Conservation (phyloP, 2,329 filamentous ascomycete species). For the Nigrograna mackinnonii region DNA sequence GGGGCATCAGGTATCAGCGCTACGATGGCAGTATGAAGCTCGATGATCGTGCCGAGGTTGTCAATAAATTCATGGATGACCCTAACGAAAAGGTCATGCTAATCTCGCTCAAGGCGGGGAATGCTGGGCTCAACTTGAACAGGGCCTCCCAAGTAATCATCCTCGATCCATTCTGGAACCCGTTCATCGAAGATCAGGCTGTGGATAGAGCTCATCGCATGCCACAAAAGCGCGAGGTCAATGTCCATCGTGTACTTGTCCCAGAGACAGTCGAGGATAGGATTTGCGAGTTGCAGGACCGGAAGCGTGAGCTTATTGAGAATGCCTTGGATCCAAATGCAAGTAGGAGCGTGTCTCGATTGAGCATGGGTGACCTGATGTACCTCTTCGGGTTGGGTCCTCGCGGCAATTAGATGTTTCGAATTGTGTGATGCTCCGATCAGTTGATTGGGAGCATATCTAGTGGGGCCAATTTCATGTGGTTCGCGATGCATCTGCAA, state of each 20-base stretch:
- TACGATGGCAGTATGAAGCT: slow-evolving; percentile 79
- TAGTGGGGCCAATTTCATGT: no score
- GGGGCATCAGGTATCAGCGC: slow-evolving; percentile 63
- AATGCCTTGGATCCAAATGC: slow-evolving; percentile 79
- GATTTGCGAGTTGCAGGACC: slow-evolving; percentile 76
- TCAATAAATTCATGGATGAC: slow-evolving; percentile 68
- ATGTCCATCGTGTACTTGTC: slow-evolving; percentile 79
- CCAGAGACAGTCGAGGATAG: slow-evolving; percentile 83
- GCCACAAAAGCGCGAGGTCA: slow-evolving; percentile 74
- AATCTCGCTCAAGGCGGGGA: slow-evolving; percentile 78
- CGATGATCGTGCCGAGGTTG: slow-evolving; percentile 66
- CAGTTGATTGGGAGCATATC: no score
- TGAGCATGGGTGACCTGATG: slow-evolving; percentile 68
- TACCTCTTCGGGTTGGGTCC: slow-evolving; percentile 65
- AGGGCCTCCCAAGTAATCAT: slow-evolving; percentile 85
- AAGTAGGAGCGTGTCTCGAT: slow-evolving; percentile 65
- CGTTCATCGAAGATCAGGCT: slow-evolving; percentile 89
- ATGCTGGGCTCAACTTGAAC: slow-evolving; percentile 84
- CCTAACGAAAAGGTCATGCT: slow-evolving; percentile 69
- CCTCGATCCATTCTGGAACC: slow-evolving; percentile 94
- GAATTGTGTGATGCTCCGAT: neutral
- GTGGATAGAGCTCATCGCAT: slow-evolving; percentile 89
- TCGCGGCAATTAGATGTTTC: neutral
- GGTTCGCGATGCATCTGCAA: no score
- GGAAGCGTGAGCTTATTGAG: slow-evolving; percentile 77